These are phyloP conservation scores for Hsuehochloa calcarea DNA, from an alignment of 176 grass and related monocot genomes.

Conservation along the genomic window DNA sequence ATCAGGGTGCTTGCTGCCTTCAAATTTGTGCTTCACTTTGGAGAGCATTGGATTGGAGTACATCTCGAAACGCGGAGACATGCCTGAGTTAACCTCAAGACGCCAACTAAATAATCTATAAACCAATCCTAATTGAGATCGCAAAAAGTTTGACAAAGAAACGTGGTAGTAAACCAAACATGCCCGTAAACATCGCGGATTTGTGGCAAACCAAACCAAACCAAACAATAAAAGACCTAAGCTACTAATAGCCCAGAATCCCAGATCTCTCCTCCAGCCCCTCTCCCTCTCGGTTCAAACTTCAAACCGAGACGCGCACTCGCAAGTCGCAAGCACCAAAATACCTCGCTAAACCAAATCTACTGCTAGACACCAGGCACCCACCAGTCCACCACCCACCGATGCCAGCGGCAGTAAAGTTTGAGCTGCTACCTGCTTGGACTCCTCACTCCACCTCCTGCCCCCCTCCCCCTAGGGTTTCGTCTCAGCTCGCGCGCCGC, in stretches of 20 bases:
- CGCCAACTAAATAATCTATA: no score
- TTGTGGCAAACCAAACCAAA: no score
- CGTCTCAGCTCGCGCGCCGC: conserved; percentile 9
- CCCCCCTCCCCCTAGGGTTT: conserved; percentile 43
- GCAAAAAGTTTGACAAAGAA: no score
- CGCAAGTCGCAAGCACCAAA: conserved; percentile 2
- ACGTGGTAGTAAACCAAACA: no score
- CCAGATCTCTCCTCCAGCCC: not conserved
- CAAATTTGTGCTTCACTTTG: no score
- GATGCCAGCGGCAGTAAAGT: conserved; percentile 55
- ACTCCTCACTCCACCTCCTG: not conserved
- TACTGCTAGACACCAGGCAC: conserved; percentile 28
- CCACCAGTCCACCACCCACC: conserved; percentile 35
- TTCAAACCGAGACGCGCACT: conserved; percentile 9
- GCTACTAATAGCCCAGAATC: not conserved
- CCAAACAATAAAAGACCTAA: no score
- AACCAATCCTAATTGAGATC: no score
- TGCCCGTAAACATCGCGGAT: no score
- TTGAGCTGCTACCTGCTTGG: conserved; percentile 21
- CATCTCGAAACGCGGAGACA: no score
- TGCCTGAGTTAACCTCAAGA: no score
- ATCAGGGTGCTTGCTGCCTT: no score
- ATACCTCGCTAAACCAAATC: conserved; percentile 23
- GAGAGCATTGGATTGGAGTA: no score
- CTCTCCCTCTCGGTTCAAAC: not conserved